A percentile compares a stretch with the other conserved stretches of the same genome.
Conservation (phyloP, 345 rosid species). For the Clausena lansium region DNA sequence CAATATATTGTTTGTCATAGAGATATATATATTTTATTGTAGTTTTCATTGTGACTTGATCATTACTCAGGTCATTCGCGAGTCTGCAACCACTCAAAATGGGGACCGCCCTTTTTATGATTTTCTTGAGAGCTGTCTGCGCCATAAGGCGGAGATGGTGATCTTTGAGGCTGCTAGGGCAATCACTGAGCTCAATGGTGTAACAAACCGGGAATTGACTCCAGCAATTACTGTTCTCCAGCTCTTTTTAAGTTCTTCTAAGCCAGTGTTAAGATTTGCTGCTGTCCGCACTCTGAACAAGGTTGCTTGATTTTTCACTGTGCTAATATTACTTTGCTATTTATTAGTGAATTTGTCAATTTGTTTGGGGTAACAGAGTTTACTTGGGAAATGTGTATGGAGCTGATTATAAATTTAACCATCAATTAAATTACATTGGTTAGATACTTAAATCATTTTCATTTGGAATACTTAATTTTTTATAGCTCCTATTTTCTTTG, state of each 20-base stretch:
- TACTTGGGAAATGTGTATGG: background rate
- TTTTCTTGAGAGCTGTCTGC: constrained; percentile 91
- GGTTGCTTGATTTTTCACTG: constrained; percentile 35
- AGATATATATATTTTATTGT: background rate
- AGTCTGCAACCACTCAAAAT: constrained; percentile 64
- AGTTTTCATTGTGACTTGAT: constrained; percentile 1
- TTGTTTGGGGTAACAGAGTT: background rate
- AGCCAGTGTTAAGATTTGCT: constrained; percentile 96
- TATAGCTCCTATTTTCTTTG: background rate
- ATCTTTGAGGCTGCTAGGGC: constrained; percentile 99
- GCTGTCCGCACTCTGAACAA: constrained; percentile 98
- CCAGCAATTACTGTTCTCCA: constrained; percentile 98
- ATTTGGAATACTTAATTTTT: background rate
- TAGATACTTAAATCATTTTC: background rate
- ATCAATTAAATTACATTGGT: background rate
- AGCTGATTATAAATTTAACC: background rate
- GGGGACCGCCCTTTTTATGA: constrained; percentile 97
- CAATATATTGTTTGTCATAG: background rate
- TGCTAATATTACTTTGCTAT: background rate
- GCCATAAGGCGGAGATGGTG: constrained; percentile 98
- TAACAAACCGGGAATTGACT: constrained; percentile 87
- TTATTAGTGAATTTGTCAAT: background rate
- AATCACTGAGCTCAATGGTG: constrained; percentile 95
- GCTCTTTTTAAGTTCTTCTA: constrained; percentile 95
- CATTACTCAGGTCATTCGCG: constrained; percentile 75